Conservation (phyloP, 257 asterid genomes). For the Ajuga chamaepitys region DNA sequence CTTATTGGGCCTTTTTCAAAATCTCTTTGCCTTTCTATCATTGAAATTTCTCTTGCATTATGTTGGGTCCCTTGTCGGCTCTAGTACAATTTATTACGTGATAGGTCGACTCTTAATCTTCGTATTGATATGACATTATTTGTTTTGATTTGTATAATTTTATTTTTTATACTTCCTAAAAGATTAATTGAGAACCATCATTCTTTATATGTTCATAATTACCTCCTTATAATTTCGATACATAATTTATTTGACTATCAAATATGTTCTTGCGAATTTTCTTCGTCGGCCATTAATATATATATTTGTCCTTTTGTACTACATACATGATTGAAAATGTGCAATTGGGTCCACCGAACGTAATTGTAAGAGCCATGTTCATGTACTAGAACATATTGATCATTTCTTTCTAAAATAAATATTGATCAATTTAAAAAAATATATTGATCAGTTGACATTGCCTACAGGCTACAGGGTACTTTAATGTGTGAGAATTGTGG, state of each 20-base stretch:
- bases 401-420: too few species aligned
- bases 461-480: not conserved
- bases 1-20: conserved; percentile 16
- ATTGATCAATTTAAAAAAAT: too few species aligned
- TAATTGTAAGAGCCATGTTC: not conserved
- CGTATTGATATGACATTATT: too few species aligned
- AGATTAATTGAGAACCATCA: too few species aligned
- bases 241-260: too few species aligned
- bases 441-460: not conserved
- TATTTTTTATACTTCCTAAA: too few species aligned
- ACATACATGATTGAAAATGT: conserved; percentile 10
- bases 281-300: not conserved
- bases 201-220: too few species aligned
- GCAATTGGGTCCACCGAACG: not conserved
- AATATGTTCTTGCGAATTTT: conserved; percentile 11
- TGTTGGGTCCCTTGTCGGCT: too few species aligned
- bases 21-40: conserved; percentile 5
- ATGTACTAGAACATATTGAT: not conserved
- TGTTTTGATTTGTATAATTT: too few species aligned
- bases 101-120: too few species aligned
- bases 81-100: too few species aligned
- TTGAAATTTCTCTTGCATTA: conserved; percentile 15
- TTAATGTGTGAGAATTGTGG: not conserved
- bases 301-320: conserved; percentile 16
- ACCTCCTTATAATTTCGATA: too few species aligned